phyloP scores from a whole-genome alignment of 2,329 filamentous ascomycete species.

The Dactylella cylindrospora region DNA sequence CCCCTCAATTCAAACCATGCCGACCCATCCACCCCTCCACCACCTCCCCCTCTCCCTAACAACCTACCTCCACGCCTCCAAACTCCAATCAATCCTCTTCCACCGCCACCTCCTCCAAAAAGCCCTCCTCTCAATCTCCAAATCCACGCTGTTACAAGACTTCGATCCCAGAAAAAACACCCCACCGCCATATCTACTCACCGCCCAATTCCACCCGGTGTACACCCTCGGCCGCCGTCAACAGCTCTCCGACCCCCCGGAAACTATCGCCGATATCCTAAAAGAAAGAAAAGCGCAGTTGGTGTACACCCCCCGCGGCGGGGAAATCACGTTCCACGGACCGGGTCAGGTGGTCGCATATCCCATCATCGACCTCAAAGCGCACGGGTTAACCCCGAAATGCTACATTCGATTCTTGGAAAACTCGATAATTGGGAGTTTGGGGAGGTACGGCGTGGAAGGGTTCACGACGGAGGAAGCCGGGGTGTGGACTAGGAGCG shows the following conservation, averaged over 20 bases:
- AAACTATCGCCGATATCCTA: constrained; percentile 56
- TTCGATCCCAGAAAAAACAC: background rate
- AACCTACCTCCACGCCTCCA: constrained; percentile 35
- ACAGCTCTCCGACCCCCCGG: constrained; percentile 52
- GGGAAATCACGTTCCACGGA: constrained; percentile 91
- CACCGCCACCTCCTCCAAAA: constrained; percentile 33
- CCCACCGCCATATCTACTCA: constrained; percentile 72
- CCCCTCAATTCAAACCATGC: too few relatives aligned
- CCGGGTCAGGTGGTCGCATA: constrained; percentile 93
- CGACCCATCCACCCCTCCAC: constrained; percentile 34
- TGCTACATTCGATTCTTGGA: constrained; percentile 80
- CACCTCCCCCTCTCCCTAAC: constrained; percentile 45
- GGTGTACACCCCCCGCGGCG: constrained; percentile 74
- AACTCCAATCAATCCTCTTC: constrained; percentile 46
- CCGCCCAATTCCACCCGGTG: constrained; percentile 73
- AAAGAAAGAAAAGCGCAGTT: constrained; percentile 60
- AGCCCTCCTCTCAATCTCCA: constrained; percentile 36
- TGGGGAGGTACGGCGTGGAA: constrained; percentile 63
- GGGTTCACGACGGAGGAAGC: constrained; percentile 72
- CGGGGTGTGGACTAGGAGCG: constrained; percentile 69
- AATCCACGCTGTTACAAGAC: constrained; percentile 3
- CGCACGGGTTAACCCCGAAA: constrained; percentile 67
- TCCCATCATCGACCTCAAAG: constrained; percentile 78
- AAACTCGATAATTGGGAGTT: constrained; percentile 68
- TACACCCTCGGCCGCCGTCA: constrained; percentile 91